Percentiles rank a stretch among this genome's conserved stretches.
phyloP scores from a whole-genome alignment of 441 rosid genomes.

The Mallotus japonicus region DNA sequence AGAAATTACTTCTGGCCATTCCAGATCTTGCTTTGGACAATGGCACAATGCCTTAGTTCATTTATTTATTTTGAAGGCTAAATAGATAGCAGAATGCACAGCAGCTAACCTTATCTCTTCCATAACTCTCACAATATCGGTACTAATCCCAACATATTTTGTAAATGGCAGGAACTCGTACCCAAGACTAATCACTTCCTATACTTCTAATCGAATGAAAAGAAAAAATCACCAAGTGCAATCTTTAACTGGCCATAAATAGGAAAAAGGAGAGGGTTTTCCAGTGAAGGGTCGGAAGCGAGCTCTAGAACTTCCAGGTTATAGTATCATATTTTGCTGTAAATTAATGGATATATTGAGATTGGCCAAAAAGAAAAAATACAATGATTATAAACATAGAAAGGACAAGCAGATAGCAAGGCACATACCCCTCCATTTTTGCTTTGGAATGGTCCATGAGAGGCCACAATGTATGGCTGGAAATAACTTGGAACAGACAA shows the following conservation, averaged over 20 bases:
- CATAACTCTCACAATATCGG: too few relatives aligned
- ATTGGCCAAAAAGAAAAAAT: background rate
- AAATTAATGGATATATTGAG: background rate
- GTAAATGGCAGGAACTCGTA: too few relatives aligned
- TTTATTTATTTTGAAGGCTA: too few relatives aligned
- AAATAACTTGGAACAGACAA: slow-evolving; percentile 77
- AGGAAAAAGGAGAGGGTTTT: background rate
- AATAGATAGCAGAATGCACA: too few relatives aligned
- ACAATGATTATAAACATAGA: background rate
- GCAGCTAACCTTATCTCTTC: too few relatives aligned
- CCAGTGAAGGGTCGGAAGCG: background rate
- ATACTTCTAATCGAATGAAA: too few relatives aligned
- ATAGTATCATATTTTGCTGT: background rate
- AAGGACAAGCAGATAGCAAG: slow-evolving; percentile 1
- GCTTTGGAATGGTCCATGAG: slow-evolving; percentile 83
- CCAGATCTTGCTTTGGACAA: background rate
- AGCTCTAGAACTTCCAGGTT: background rate
- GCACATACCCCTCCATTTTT: slow-evolving; percentile 64
- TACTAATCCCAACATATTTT: too few relatives aligned
- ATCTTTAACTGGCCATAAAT: background rate
- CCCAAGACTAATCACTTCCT: too few relatives aligned
- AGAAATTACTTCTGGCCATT: background rate
- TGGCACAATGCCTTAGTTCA: too few relatives aligned
- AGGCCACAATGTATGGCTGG: slow-evolving; percentile 81
- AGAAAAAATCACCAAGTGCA: too few relatives aligned